Conservation (phyloP, 768 basidiomycete species). For the Termitomyces sp. region DNA sequence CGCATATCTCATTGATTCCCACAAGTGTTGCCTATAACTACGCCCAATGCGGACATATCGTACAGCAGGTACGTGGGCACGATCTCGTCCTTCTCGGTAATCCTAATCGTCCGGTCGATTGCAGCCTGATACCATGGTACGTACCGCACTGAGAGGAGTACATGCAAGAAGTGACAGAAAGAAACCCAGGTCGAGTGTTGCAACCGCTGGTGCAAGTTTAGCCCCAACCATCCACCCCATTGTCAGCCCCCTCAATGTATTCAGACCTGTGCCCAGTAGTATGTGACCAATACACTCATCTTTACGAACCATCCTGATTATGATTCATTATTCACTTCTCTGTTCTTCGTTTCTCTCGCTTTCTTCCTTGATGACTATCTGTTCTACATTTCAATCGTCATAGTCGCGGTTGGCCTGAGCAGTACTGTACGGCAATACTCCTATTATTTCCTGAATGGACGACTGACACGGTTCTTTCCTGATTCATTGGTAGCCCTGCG, state of each 20-base stretch:
- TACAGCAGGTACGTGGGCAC: background rate
- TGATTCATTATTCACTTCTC: background rate
- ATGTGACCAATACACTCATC: constrained; percentile 11
- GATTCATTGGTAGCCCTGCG: constrained; percentile 34
- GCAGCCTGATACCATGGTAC: background rate
- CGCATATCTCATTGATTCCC: background rate
- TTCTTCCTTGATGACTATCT: background rate
- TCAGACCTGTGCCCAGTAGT: constrained; percentile 40
- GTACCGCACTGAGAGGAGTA: background rate
- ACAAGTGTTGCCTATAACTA: background rate
- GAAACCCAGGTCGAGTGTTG: background rate
- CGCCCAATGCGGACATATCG: background rate
- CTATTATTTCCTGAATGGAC: too few relatives aligned
- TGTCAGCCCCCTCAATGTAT: constrained; percentile 40
- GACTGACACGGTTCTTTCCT: background rate
- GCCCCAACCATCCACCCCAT: constrained; percentile 39
- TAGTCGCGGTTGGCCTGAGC: constrained; percentile 39
- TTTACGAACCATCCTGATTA: background rate
- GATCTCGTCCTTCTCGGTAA: background rate
- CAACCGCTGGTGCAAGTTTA: constrained; percentile 41
- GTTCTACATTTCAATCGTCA: background rate
- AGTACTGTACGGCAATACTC: constrained; percentile 30
- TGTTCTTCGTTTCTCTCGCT: background rate
- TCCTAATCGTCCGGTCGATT: background rate
- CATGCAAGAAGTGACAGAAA: background rate